Base-by-base conservation (phyloP, 1,139 yeast genomes). In the Scheffersomyces parashehatae region DNA sequence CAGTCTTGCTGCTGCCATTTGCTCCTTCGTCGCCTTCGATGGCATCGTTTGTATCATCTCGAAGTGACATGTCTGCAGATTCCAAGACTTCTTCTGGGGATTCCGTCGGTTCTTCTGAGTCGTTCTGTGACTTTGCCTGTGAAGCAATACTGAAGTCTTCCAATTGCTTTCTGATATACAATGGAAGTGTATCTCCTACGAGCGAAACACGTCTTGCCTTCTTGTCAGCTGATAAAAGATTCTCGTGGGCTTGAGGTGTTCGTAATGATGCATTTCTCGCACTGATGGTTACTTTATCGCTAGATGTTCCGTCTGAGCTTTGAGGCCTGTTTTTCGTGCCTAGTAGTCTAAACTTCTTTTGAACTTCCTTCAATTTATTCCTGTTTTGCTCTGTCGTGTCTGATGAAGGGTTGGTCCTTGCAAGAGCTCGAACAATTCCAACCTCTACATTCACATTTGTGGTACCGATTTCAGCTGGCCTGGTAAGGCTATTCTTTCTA, bases 141-240 rank as follows among this genome's bases (percentile, higher is more conserved):
- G 26, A 20, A 6, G 26, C 26, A 20, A 20, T 20, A 20, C 26
- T 20, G 26, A 20, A 20, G 26, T 45, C 46, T 30, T 38, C 47
- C 5, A 71, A 46, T 51, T 72, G 77, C 13, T 65, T 58, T 37
- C 60, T 56, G 15, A 73, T 73, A 47, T 73, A 73, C 9, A 48
- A 38, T 1, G 79, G 79, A n/a, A 73, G 54, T 33, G 56, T 61
- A 40, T 69, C 74, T 1, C 70, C 75, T 13, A 73, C 74, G 33
- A 71, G 46, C 3, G 77, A 73, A 29, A 55, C 51, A 36, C 77
- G 50, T 46, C 76, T 50, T 28, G 35, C 37, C 16, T 35, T 29
- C 33, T 38, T 32, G 39, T 26, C n/a, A n/a, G 11, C 35, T 3
- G 15, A 11, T 31, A 20, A 6, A 20, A 20, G 7, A 6, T 20